Percentiles rank a stretch among this genome's conserved stretches.
Evolutionary conservation across 2,329 filamentous ascomycete species (phyloP).

Genomic region (Cryphonectria naterciae): DNA sequence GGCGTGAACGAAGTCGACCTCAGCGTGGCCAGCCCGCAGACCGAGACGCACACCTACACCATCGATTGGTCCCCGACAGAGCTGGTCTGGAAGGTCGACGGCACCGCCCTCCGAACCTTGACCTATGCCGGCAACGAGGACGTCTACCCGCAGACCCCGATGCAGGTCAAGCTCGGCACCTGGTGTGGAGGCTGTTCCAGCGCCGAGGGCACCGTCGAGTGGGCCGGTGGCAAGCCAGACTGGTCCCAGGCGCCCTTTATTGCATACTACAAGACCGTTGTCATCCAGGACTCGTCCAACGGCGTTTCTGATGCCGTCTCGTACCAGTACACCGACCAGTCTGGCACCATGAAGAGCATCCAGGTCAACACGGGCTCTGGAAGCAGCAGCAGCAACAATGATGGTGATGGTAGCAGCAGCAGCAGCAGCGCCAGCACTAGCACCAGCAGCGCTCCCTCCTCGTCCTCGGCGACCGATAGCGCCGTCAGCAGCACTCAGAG

Average conservation of each 20-base stretch:
- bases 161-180: constrained; percentile 66
- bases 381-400: constrained; percentile 33
- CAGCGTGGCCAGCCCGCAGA: constrained; percentile 57
- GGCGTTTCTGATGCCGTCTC: constrained; percentile 51
- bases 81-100: constrained; percentile 64
- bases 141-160: constrained; percentile 71
- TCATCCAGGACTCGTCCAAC: constrained; percentile 59
- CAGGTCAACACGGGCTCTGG: constrained; percentile 48
- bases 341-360: constrained; percentile 57
- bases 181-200: constrained; percentile 56
- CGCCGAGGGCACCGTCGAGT: constrained; percentile 63
- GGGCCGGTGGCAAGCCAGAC: constrained; percentile 66
- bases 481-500: constrained; percentile 32
- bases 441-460: constrained; percentile 24
- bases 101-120: constrained; percentile 49
- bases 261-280: constrained; percentile 61
- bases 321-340: constrained; percentile 56
- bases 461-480: constrained; percentile 21
- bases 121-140: constrained; percentile 43
- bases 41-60: constrained; percentile 65
- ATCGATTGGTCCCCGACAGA: constrained; percentile 67
- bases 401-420: constrained; percentile 31
- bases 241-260: constrained; percentile 57
- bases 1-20: constrained; percentile 44
- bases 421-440: constrained; percentile 32